Evolutionary conservation across 1,284 basidiomycete species (phyloP), one percentile per base, ranked within the genome.

Genomic region (Ceratobasidium sp.): DNA sequence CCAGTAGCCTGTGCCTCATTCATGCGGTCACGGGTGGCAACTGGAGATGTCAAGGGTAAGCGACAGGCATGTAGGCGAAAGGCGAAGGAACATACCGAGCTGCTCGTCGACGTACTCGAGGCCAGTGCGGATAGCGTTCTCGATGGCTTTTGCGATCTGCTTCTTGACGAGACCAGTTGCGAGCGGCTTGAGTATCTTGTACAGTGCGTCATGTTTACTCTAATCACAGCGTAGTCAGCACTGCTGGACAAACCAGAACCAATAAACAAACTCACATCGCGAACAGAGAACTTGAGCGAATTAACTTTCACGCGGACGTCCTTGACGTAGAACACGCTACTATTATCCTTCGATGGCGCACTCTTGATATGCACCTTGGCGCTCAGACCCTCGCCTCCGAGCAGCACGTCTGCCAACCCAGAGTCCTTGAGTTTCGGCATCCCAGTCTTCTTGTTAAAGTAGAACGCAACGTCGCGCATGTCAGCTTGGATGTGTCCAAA

Each of bases 401-500:
- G 84, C 74, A 96, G 81, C 11, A 98, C 91, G 81, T 98, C 97
- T 24, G 96, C 96, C 39, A 97, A 83, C 77, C 96, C 97, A n/a
- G 89, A 90, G 84, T 98, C 97, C 56, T 84, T 88, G 80, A 98
- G 83, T 85, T 92, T 93, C 11, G 91, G 89, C 79, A 94, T 87
- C 4, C 93, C 93, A 0, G 84, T 85, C 85, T 93, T 93, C 84
- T 88, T 92, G 77, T 84, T 86, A 81, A 93, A 94, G 81, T 92
- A 95, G 82, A 98, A 97, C 14, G 92, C 90, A 24, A 98, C 93
- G 79, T 98, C 95, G 49, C 92, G 88, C 86, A 98, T 91, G 80
- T 97, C 95, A n/a, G 92, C 91, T 82, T 98, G 96, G 80, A 98
- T 93, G 82, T 98, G 96, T 34, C 85, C 85, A 48, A 96, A 84